Evolutionary conservation across 805 yeast species (phyloP), one percentile per base, ranked within the genome.

Genomic region (Yarrowia osloensis): DNA sequence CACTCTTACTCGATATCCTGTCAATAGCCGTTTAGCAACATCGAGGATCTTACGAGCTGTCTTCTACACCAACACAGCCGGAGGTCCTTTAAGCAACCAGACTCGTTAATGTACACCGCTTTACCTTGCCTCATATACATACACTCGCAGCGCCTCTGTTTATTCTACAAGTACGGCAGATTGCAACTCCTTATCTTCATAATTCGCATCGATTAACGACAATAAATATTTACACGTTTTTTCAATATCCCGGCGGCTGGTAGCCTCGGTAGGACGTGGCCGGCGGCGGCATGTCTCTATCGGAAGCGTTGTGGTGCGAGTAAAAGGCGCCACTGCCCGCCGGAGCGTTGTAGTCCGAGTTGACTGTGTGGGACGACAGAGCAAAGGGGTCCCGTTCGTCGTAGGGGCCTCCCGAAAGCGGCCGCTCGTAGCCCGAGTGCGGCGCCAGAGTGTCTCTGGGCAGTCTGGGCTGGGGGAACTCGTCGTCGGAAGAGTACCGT

Each of bases 211-310:
- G n/a, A n/a, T n/a, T n/a, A n/a, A n/a, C n/a, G n/a, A n/a, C n/a
- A 50, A 50, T 50, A 50, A 50, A 50, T 50, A 50, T 50, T 50
- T 50, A 50, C 46, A 37, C 44, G 24, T 54, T 54, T 37, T 33
- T 54, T 54, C 62, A 57, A 40, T 57, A 57, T 12, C 63, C 63
- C 28, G 63, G 49, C 3, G 66, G 66, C 44, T 61, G 66, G 66
- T 61, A 61, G 1, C 66, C 66, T 11, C 66, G 31, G 24, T 61
- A 61, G 24, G 66, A 44, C 33, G 66, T 61, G 13, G 66, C 54
- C 9, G 66, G 66, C 4, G 66, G 66, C 3, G 66, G 66, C 29
- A 44, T 28, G 26, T 28, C 26, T 5, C 49, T 19, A 13, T 55
- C 62, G 12, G 63, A 57, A n/a, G 11, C 39, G 24, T n/a, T 57